These are phyloP conservation scores for Candida broadrunensis DNA, from an alignment of 805 yeast genomes.

Conservation along the genomic window DNA sequence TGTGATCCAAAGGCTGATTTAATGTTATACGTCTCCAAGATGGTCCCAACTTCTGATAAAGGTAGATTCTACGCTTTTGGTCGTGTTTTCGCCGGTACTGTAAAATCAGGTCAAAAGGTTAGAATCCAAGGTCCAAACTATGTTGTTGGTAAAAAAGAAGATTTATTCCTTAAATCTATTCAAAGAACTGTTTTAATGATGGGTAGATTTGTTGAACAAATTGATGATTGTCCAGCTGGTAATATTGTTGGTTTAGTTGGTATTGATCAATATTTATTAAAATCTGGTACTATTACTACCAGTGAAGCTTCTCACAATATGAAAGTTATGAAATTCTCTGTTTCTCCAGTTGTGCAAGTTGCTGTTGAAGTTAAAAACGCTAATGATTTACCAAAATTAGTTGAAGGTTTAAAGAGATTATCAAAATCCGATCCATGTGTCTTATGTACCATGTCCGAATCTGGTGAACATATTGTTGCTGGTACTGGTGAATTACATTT, in stretches of 20 bases:
- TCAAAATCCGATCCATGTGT: slow-evolving; percentile 99
- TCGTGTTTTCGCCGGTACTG: slow-evolving; percentile 99
- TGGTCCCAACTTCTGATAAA: slow-evolving; percentile 99
- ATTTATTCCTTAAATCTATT: slow-evolving; percentile 92
- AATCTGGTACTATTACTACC: slow-evolving; percentile 99
- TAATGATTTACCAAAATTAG: slow-evolving; percentile 98
- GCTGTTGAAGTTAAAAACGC: slow-evolving; percentile 99
- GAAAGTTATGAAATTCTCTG: slow-evolving; percentile 99
- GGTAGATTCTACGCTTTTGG: slow-evolving; percentile 99
- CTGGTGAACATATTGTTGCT: slow-evolving; percentile 99
- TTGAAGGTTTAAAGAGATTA: slow-evolving; percentile 99
- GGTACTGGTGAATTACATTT: slow-evolving; percentile 99
- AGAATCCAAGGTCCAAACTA: slow-evolving; percentile 99
- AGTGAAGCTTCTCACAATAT: slow-evolving; percentile 96
- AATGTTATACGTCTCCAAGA: slow-evolving; percentile 99
- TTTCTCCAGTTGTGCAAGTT: slow-evolving; percentile 99
- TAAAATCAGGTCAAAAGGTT: slow-evolving; percentile 97
- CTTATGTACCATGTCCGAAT: slow-evolving; percentile 76
- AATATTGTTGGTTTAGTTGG: slow-evolving; percentile 99
- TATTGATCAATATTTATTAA: slow-evolving; percentile 98
- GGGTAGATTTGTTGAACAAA: slow-evolving; percentile 98
- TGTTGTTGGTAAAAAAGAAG: slow-evolving; percentile 97
- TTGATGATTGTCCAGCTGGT: slow-evolving; percentile 99
- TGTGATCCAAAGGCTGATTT: slow-evolving; percentile 98
- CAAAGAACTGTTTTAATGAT: slow-evolving; percentile 99